Conservation (phyloP, 176 grass and related monocot species). For the Otatea glauca region DNA sequence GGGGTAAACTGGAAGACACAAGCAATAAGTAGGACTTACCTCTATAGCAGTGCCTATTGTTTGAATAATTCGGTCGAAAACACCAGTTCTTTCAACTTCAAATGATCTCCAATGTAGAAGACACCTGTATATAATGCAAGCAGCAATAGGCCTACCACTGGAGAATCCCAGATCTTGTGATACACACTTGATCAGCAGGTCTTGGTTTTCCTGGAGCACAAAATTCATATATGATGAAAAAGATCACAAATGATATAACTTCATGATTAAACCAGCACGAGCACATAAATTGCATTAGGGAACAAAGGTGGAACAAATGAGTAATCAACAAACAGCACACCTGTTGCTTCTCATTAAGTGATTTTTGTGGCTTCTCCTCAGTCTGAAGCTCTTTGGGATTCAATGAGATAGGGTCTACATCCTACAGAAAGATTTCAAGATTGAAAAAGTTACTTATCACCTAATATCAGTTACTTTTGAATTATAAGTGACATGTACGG, state of each 20-base stretch:
- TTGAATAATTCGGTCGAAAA: conserved; percentile 97
- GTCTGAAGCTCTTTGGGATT: conserved; percentile 76
- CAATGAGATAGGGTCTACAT: conserved; percentile 58
- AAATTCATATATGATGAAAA: conserved; percentile 44
- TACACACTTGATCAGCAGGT: conserved; percentile 88
- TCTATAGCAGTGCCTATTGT: conserved; percentile 90
- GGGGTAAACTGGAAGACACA: neutral
- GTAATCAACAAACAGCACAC: conserved; percentile 49
- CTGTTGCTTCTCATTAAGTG: conserved; percentile 98
- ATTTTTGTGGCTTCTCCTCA: conserved; percentile 97
- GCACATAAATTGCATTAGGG: neutral
- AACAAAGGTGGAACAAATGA: conserved; percentile 37
- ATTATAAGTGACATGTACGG: conserved; percentile 27
- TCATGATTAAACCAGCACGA: conserved; percentile 39
- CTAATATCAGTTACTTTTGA: conserved; percentile 31
- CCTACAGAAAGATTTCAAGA: conserved; percentile 68
- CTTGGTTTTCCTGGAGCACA: conserved; percentile 91
- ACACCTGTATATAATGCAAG: conserved; percentile 94
- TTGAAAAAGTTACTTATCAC: conserved; percentile 16
- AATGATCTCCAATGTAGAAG: conserved; percentile 99
- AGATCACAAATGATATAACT: conserved; percentile 31
- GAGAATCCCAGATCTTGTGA: conserved; percentile 98
- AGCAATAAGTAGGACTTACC: conserved; percentile 46
- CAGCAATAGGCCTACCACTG: conserved; percentile 79
- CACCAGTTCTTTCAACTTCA: conserved; percentile 96